Evolutionary conservation across 148 eudicot genomes (phyloP).

Genomic region (Suaeda aralocaspica): DNA sequence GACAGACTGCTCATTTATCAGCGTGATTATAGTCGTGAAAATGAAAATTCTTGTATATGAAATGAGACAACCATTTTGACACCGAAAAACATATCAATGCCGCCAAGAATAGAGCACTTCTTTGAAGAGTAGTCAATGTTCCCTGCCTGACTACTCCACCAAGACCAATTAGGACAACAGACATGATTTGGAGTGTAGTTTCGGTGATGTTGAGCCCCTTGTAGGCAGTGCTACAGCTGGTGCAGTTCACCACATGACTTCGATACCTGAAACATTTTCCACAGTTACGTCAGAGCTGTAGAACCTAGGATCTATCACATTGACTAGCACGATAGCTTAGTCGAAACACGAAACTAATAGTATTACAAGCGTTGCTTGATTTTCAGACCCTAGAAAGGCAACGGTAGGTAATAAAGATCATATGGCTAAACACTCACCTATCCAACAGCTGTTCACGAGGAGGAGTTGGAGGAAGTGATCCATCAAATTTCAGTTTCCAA

Average conservation of each 20-base stretch:
- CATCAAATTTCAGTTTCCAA: slow-evolving; percentile 55
- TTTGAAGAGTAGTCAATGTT: slow-evolving; percentile 30
- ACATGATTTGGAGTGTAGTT: slow-evolving; percentile 42
- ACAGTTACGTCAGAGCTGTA: background rate
- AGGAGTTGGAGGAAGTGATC: slow-evolving; percentile 65
- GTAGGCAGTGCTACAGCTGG: slow-evolving; percentile 63
- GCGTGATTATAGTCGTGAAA: slow-evolving; percentile 73
- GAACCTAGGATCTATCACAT: background rate
- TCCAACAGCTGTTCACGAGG: slow-evolving; percentile 77
- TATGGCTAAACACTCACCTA: slow-evolving; percentile 34
- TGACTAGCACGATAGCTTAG: background rate
- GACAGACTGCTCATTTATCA: slow-evolving; percentile 22
- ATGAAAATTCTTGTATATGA: slow-evolving; percentile 68
- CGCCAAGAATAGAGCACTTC: slow-evolving; percentile 31
- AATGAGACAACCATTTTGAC: slow-evolving; percentile 70
- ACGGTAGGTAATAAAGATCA: background rate
- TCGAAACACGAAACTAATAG: background rate
- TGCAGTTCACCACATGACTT: slow-evolving; percentile 64
- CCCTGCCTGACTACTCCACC: slow-evolving; percentile 53
- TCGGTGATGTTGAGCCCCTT: slow-evolving; percentile 50
- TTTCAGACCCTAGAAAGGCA: background rate
- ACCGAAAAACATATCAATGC: slow-evolving; percentile 61
- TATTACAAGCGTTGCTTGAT: background rate
- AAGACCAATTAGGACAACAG: slow-evolving; percentile 44
- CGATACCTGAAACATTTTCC: slow-evolving; percentile 48